Percentiles rank a stretch among this genome's conserved stretches.
These are phyloP conservation scores for Skeletonema tropicum DNA, from an alignment of 108 stramenopile genomes.

Conservation along the genomic window DNA sequence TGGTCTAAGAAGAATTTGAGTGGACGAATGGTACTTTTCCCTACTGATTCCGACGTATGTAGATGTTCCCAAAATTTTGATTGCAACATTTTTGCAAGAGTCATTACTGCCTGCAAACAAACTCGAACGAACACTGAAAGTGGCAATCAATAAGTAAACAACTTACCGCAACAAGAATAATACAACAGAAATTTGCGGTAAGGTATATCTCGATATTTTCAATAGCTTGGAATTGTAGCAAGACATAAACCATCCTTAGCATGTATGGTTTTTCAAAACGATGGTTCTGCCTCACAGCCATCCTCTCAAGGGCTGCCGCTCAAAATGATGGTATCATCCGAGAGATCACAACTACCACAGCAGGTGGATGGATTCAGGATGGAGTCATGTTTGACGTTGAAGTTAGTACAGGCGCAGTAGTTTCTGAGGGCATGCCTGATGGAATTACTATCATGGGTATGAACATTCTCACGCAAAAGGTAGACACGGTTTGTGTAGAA, in stretches of 20 bases:
- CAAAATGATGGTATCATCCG: neutral
- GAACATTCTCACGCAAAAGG: slow-evolving; percentile 63
- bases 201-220: no score
- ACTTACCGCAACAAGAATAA: no score
- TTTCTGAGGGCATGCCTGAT: slow-evolving; percentile 1
- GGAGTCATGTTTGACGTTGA: neutral
- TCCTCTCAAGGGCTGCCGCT: slow-evolving; percentile 2
- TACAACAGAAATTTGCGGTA: no score
- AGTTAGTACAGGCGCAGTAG: neutral
- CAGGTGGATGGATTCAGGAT: neutral
- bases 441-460: slow-evolving; percentile 71
- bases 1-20: no score
- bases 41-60: neutral
- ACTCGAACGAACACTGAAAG: neutral
- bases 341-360: neutral
- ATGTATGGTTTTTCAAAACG: slow-evolving; percentile 3
- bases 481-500: slow-evolving; percentile 32
- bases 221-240: neutral
- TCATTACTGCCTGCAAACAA: neutral
- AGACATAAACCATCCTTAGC: neutral
- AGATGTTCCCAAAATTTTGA: neutral
- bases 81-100: neutral
- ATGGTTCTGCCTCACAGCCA: neutral
- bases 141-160: neutral
- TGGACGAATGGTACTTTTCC: neutral